These are phyloP conservation scores for Paulownia fortunei DNA, from an alignment of 257 asterid species.

Conservation along the genomic window DNA sequence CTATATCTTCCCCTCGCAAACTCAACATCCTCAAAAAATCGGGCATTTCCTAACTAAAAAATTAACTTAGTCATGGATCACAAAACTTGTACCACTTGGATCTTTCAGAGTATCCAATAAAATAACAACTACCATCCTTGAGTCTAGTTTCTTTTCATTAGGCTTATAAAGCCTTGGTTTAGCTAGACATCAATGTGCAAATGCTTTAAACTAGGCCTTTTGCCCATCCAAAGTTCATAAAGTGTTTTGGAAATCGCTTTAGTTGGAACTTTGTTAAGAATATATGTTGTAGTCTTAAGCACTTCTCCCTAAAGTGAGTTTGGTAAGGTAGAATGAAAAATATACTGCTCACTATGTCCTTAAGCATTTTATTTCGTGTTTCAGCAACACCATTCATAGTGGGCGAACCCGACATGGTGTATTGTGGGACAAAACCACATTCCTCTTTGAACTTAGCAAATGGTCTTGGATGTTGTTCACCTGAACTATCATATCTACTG, in stretches of 20 bases:
- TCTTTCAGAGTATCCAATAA: too few species aligned
- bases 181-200: background rate
- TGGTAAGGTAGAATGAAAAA: too few species aligned
- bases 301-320: too few species aligned
- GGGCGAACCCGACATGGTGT: background rate
- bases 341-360: too few species aligned
- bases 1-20: background rate
- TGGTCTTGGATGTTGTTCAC: too few species aligned
- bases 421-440: background rate
- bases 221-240: background rate
- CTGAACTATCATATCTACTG: too few species aligned
- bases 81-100: background rate
- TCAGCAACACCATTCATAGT: background rate
- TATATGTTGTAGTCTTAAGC: background rate
- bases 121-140: too few species aligned
- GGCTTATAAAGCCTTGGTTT: background rate
- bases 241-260: background rate
- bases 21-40: background rate
- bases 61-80: background rate
- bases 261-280: background rate
- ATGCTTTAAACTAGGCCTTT: background rate
- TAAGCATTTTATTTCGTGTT: too few species aligned
- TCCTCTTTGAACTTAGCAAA: too few species aligned
- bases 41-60: background rate
- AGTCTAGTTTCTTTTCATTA: too few species aligned